These are phyloP conservation scores for Beauveria scarabaeidicola DNA, from an alignment of 2,329 filamentous ascomycete genomes.

Conservation along the genomic window DNA sequence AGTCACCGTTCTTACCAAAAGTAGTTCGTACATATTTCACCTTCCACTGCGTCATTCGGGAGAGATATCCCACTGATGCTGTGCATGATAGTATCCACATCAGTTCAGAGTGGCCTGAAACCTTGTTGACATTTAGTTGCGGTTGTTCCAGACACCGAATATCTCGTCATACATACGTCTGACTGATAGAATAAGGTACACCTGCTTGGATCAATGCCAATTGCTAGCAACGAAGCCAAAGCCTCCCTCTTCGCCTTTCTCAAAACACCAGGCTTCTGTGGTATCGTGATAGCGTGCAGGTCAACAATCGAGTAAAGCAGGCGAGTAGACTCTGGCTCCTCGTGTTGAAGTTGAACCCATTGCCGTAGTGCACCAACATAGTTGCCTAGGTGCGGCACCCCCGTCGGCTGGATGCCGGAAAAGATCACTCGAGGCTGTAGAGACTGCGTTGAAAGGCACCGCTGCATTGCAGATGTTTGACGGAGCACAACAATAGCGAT, in stretches of 20 bases:
- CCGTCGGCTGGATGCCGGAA: constrained; percentile 95
- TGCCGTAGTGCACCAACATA: constrained; percentile 82
- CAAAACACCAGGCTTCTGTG: constrained; percentile 56
- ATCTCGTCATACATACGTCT: constrained; percentile 40
- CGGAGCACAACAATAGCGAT: background rate
- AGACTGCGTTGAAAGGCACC: constrained; percentile 1
- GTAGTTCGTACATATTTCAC: constrained; percentile 31
- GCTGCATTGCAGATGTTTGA: constrained; percentile 6
- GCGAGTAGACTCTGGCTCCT: constrained; percentile 47
- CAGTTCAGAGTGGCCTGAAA: constrained; percentile 73
- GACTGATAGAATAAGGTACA: constrained; percentile 79
- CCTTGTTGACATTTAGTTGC: constrained; percentile 31
- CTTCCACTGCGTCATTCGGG: constrained; percentile 99
- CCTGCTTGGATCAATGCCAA: constrained; percentile 71
- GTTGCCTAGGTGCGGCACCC: constrained; percentile 88
- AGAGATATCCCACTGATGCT: constrained; percentile 86
- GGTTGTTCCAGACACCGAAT: background rate
- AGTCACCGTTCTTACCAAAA: background rate
- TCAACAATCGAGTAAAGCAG: constrained; percentile 86
- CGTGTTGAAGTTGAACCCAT: constrained; percentile 71
- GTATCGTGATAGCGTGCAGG: constrained; percentile 81
- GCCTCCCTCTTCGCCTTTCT: constrained; percentile 61
- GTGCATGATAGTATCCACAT: constrained; percentile 97
- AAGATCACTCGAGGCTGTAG: constrained; percentile 53
- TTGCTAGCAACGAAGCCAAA: constrained; percentile 71